Percentiles rank a stretch among this genome's conserved stretches.
Conservation (phyloP, 2,329 filamentous ascomycete genomes). For the Lithohypha guttulata region DNA sequence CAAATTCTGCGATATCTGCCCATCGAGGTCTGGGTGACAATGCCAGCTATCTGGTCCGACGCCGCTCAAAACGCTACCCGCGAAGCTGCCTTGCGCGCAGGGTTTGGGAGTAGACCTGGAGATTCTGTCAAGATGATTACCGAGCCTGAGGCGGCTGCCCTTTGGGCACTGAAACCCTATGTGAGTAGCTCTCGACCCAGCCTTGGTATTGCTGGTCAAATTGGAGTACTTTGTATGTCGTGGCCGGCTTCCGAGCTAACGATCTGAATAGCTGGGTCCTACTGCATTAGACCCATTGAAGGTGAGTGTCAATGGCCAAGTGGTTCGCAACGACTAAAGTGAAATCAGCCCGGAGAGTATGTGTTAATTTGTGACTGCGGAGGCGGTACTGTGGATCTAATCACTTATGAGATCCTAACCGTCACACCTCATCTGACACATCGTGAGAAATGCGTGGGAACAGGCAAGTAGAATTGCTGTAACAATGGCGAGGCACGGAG, state of each 20-base stretch:
- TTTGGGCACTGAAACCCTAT: slow-evolving; percentile 13
- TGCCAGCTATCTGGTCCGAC: slow-evolving; percentile 16
- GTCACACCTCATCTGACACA: slow-evolving; percentile 7
- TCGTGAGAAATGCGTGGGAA: not conserved
- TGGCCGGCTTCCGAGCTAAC: not conserved
- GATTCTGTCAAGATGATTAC: slow-evolving; percentile 15
- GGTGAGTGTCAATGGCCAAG: too few species aligned
- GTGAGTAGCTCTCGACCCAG: not conserved
- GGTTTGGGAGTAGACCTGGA: slow-evolving; percentile 9
- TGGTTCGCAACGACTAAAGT: too few species aligned
- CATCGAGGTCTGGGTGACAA: slow-evolving; percentile 15
- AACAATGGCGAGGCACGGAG: slow-evolving; percentile 2
- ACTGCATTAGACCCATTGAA: too few species aligned
- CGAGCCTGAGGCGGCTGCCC: slow-evolving; percentile 22
- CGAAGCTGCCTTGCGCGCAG: slow-evolving; percentile 12
- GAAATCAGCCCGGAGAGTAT: too few species aligned
- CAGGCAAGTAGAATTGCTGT: not conserved
- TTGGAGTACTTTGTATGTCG: not conserved
- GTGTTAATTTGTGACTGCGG: too few species aligned
- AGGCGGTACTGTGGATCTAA: slow-evolving; percentile 18
- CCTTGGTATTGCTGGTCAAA: not conserved
- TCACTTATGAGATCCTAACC: slow-evolving; percentile 6
- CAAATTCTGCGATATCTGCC: slow-evolving; percentile 15
- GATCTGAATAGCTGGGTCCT: slow-evolving; percentile 11
- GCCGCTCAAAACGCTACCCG: slow-evolving; percentile 10